These are phyloP conservation scores for Ziziphus jujuba DNA, from an alignment of 306 rosid species.

Conservation along the genomic window DNA sequence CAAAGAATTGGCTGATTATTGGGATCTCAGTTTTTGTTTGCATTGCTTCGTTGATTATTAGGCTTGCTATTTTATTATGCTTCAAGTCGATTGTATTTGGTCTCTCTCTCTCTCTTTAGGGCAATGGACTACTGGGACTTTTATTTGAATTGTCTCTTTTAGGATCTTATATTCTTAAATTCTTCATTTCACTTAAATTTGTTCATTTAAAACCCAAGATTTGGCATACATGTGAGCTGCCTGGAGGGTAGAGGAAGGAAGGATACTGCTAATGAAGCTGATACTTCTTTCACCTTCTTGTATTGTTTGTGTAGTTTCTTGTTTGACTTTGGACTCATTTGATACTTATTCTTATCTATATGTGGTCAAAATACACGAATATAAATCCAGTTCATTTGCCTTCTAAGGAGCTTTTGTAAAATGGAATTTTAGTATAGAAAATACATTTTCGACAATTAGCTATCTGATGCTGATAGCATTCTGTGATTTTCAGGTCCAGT, in stretches of 20 bases:
- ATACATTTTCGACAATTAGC: slow-evolving; percentile 2
- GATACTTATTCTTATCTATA: slow-evolving; percentile 4
- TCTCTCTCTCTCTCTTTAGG: no score
- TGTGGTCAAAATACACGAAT: slow-evolving; percentile 11
- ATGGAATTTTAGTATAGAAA: neutral
- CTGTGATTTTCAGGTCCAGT: slow-evolving; percentile 72
- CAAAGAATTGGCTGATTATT: neutral
- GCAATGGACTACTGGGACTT: no score
- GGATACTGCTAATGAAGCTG: neutral
- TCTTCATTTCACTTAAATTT: neutral
- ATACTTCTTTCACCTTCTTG: slow-evolving; percentile 3
- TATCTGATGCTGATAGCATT: slow-evolving; percentile 15
- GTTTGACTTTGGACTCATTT: neutral
- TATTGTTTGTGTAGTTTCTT: neutral
- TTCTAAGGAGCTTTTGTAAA: neutral
- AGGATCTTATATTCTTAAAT: neutral
- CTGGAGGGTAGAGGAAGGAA: neutral
- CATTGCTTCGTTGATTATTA: no score
- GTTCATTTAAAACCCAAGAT: neutral
- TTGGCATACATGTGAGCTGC: neutral
- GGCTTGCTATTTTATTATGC: no score
- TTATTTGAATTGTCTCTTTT: no score
- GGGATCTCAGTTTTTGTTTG: no score
- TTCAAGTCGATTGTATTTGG: no score
- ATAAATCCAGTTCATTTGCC: slow-evolving; percentile 3